Percentiles rank a stretch among this genome's conserved stretches.
These are phyloP conservation scores for Pelargonium citronellum DNA, from an alignment of 441 rosid genomes.

Conservation along the genomic window DNA sequence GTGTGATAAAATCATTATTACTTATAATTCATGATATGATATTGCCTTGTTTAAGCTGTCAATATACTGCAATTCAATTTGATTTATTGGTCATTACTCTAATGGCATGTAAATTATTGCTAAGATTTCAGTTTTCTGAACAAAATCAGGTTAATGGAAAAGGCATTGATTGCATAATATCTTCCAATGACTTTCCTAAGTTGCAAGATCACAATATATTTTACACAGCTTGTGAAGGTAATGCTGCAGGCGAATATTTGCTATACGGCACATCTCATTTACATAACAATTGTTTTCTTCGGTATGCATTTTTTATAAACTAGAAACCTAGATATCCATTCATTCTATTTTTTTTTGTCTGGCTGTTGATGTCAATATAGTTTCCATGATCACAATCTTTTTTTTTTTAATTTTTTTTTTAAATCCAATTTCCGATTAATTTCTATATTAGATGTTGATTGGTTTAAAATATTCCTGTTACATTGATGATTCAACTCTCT, in stretches of 20 bases:
- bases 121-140: neutral
- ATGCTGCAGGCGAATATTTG: neutral
- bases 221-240: neutral
- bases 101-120: neutral
- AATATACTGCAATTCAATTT: neutral
- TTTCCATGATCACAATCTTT: neutral
- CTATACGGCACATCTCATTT: neutral
- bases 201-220: neutral
- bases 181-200: neutral
- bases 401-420: neutral
- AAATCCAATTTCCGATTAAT: neutral
- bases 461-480: neutral
- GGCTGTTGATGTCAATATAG: neutral
- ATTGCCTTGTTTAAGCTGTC: neutral
- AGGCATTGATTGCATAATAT: too few species aligned
- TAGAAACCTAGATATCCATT: neutral
- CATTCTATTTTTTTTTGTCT: neutral
- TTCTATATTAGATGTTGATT: neutral
- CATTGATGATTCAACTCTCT: neutral
- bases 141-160: slow-evolving; percentile 1
- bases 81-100: neutral
- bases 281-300: neutral
- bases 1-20: neutral
- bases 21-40: neutral
- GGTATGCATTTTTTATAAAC: neutral